These are phyloP conservation scores for Coemansia sp. DNA, from an alignment of 192 early-diverging fungal genomes.

Conservation along the genomic window DNA sequence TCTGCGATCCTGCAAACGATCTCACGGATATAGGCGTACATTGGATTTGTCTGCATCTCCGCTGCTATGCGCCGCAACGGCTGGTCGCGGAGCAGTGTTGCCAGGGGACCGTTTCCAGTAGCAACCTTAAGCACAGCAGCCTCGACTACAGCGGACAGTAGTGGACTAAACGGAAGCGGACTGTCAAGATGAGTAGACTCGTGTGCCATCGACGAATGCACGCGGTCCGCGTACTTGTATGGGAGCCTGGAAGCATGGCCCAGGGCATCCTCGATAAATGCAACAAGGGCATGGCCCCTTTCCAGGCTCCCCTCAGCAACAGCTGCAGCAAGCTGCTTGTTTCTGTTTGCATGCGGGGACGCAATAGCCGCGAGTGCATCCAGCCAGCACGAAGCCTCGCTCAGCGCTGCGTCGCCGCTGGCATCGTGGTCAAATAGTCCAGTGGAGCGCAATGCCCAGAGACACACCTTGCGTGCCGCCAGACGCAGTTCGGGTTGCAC, in stretches of 20 bases:
- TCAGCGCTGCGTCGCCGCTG: not conserved
- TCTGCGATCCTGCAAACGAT: constrained; percentile 33
- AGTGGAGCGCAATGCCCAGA: constrained; percentile 24
- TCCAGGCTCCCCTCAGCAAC: constrained; percentile 3
- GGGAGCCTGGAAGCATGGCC: constrained; percentile 31
- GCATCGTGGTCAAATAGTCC: constrained; percentile 46
- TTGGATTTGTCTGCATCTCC: constrained; percentile 18
- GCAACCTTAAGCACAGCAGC: constrained; percentile 33
- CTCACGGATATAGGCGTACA: constrained; percentile 27
- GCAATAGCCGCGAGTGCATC: constrained; percentile 39
- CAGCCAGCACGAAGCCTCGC: constrained; percentile 44
- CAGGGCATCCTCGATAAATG: constrained; percentile 36
- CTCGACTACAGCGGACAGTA: constrained; percentile 39
- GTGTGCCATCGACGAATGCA: constrained; percentile 10
- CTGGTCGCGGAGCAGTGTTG: constrained; percentile 9
- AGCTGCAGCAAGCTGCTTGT: constrained; percentile 11
- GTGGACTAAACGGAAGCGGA: constrained; percentile 35
- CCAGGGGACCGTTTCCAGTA: constrained; percentile 26
- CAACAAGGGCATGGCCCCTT: constrained; percentile 23
- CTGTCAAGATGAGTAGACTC: not conserved
- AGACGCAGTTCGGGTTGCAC: constrained; percentile 31
- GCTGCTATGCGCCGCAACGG: not conserved
- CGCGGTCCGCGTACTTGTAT: constrained; percentile 48
- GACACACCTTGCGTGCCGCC: constrained; percentile 21
- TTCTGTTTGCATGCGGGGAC: constrained; percentile 32